Evolutionary conservation across 805 yeast genomes (phyloP).

Genomic region (Sugiyamaella floridensis): DNA sequence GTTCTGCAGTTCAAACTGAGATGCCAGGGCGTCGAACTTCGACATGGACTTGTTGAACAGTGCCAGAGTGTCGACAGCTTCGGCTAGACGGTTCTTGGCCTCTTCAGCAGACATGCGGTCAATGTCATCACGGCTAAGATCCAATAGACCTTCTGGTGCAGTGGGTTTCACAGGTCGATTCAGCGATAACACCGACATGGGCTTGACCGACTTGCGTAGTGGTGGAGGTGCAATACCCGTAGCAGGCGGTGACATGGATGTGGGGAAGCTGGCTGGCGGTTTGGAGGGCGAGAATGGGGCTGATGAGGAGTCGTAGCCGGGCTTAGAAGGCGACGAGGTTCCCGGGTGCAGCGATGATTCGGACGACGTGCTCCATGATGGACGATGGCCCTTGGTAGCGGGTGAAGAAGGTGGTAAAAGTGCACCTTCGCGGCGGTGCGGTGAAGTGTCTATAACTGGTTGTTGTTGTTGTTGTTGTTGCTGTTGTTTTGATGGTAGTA

Average conservation of each 20-base stretch:
- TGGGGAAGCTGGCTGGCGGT: neutral
- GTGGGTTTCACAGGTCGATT: neutral
- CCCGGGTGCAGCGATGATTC: neutral
- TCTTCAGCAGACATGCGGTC: conserved; percentile 4
- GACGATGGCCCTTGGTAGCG: neutral
- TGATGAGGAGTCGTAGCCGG: neutral
- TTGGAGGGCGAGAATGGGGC: neutral
- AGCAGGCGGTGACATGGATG: neutral
- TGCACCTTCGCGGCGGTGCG: neutral
- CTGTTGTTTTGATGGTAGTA: neutral
- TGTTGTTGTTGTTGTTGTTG: neutral
- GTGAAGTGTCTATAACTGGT: neutral
- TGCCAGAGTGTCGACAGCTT: conserved; percentile 9
- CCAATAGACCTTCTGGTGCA: neutral
- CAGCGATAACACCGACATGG: no score
- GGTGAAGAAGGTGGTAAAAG: neutral
- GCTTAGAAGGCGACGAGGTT: neutral
- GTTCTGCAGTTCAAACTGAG: conserved; percentile 30
- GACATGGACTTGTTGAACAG: conserved; percentile 6
- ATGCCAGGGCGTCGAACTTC: conserved; percentile 11
- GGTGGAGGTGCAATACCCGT: neutral
- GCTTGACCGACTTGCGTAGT: neutral
- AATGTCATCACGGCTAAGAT: conserved; percentile 3
- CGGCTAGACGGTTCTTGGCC: neutral
- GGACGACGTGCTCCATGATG: conserved; percentile 3